Evolutionary conservation across 805 yeast genomes (phyloP).

Genomic region (Pichia pseudocactophila): DNA sequence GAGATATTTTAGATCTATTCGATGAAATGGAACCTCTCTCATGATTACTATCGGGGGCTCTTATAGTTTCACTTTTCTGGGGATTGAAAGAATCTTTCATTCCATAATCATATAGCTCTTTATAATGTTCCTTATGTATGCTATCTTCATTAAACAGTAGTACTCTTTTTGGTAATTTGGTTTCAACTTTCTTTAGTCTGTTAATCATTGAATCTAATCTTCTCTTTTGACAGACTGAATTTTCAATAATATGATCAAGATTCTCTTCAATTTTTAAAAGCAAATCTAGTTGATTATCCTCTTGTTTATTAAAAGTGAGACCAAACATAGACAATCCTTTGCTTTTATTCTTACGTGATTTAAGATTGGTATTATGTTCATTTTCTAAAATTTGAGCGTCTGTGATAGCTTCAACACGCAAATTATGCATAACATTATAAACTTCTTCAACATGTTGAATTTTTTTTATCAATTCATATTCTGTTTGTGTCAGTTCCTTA

Average conservation of each 20-base stretch:
- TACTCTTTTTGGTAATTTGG: constrained; percentile 28
- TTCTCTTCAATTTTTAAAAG: constrained; percentile 5
- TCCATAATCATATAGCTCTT: constrained; percentile 28
- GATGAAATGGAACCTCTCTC: constrained; percentile 3
- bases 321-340: constrained; percentile 2
- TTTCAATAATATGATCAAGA: constrained; percentile 4
- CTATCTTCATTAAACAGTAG: constrained; percentile 29
- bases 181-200: constrained; percentile 29
- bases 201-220: constrained; percentile 20
- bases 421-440: constrained; percentile 7
- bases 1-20: constrained; percentile 5
- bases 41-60: too few species aligned
- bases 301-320: neutral
- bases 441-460: constrained; percentile 13
- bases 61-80: too few species aligned
- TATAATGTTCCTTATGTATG: constrained; percentile 37
- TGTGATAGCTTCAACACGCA: constrained; percentile 3
- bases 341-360: neutral
- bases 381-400: neutral
- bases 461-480: constrained; percentile 17
- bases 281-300: constrained; percentile 1
- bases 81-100: constrained; percentile 21
- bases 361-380: neutral
- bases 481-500: constrained; percentile 16
- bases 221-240: constrained; percentile 11